These are phyloP conservation scores for Nymphaea colorata DNA, from an alignment of 164 flowering plant genomes.

Conservation along the genomic window DNA sequence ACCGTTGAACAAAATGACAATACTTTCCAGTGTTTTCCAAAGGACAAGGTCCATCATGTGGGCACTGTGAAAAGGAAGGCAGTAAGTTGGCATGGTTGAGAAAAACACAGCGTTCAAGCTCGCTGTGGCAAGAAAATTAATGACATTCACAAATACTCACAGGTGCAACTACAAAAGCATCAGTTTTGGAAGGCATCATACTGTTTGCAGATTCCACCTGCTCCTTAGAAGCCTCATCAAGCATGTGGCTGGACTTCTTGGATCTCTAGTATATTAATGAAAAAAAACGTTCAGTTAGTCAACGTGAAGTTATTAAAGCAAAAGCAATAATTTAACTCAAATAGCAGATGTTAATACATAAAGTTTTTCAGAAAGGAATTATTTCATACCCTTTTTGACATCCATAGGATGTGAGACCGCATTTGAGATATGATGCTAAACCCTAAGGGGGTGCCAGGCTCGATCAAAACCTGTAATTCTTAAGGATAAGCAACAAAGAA, in stretches of 20 bases:
- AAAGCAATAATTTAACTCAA: no score
- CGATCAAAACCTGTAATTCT: slow-evolving; percentile 62
- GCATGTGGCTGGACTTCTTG: slow-evolving; percentile 32
- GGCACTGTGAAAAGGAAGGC: slow-evolving; percentile 43
- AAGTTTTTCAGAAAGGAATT: not conserved
- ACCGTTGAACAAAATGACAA: slow-evolving; percentile 97
- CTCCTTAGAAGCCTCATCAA: slow-evolving; percentile 27
- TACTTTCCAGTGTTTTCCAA: slow-evolving; percentile 66
- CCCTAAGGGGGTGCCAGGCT: slow-evolving; percentile 97
- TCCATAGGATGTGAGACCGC: slow-evolving; percentile 95
- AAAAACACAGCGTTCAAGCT: not conserved
- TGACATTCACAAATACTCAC: slow-evolving; percentile 34
- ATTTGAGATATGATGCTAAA: slow-evolving; percentile 72
- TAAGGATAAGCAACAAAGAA: not conserved
- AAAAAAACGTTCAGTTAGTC: not conserved
- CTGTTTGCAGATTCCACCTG: slow-evolving; percentile 2
- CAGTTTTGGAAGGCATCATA: slow-evolving; percentile 26
- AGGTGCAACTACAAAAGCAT: slow-evolving; percentile 91
- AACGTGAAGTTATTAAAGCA: not conserved
- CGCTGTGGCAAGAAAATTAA: not conserved
- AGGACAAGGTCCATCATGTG: slow-evolving; percentile 96
- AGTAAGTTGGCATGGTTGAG: not conserved
- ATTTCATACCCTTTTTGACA: slow-evolving; percentile 71
- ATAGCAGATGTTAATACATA: no score
- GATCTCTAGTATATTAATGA: slow-evolving; percentile 32